phyloP scores from a whole-genome alignment of 345 rosid genomes.

The Geranium rotundifolium region DNA sequence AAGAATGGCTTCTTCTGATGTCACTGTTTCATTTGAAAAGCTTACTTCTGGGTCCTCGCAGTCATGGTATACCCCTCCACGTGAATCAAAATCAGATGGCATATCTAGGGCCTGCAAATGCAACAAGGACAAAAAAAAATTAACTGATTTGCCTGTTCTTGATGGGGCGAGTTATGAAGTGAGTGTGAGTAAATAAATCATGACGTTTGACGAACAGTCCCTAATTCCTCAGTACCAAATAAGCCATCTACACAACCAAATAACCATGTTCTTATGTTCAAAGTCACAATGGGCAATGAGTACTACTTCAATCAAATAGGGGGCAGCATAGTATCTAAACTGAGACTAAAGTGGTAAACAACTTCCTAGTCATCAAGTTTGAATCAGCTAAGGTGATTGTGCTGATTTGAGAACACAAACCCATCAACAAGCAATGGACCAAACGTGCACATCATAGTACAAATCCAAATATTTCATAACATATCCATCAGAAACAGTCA shows the following conservation, averaged over 20 bases:
- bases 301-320: neutral
- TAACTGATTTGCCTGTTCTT: neutral
- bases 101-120: conserved; percentile 27
- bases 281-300: no score
- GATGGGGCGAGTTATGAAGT: neutral
- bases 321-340: neutral
- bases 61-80: conserved; percentile 25
- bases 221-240: neutral
- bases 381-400: neutral
- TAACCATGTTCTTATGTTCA: neutral
- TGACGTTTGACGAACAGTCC: neutral
- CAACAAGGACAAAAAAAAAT: neutral
- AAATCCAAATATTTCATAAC: neutral
- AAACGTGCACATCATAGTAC: neutral
- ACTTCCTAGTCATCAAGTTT: neutral
- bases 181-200: neutral
- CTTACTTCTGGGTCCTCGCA: conserved; percentile 24
- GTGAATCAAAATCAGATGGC: conserved; percentile 36
- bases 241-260: neutral
- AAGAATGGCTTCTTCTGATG: conserved; percentile 19
- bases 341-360: neutral
- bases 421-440: neutral
- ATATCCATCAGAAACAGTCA: neutral
- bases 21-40: conserved; percentile 15
- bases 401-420: neutral